These are phyloP conservation scores for Perkinsus marinus DNA, from an alignment of 169 alveolate genomes.

Conservation along the genomic window DNA sequence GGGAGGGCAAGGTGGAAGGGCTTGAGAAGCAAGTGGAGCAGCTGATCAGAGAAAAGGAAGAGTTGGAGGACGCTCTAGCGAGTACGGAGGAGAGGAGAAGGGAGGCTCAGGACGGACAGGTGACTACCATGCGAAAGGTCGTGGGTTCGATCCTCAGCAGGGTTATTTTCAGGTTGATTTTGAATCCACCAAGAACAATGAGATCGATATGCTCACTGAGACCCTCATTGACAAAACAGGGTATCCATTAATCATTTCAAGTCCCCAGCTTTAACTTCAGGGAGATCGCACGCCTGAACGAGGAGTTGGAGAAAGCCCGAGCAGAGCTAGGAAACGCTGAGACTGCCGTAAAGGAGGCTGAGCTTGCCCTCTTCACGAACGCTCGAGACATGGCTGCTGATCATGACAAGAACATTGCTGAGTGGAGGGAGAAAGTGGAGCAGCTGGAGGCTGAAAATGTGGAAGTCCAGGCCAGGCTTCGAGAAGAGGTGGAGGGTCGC, in stretches of 20 bases:
- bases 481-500: neutral
- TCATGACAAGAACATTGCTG: neutral
- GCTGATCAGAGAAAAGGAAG: neutral
- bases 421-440: neutral
- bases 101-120: neutral
- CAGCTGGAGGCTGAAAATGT: neutral
- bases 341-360: neutral
- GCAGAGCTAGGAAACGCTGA: neutral
- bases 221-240: neutral
- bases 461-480: neutral
- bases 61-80: neutral
- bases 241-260: neutral
- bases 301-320: neutral
- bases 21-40: neutral
- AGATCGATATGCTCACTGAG: neutral
- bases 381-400: neutral
- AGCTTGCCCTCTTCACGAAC: neutral
- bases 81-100: neutral
- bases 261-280: neutral
- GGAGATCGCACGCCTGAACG: neutral
- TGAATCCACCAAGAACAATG: neutral
- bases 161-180: neutral
- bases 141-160: neutral
- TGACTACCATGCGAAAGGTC: neutral
- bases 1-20: neutral